phyloP scores from a whole-genome alignment of 345 rosid genomes.

The Syzygium aqueum region DNA sequence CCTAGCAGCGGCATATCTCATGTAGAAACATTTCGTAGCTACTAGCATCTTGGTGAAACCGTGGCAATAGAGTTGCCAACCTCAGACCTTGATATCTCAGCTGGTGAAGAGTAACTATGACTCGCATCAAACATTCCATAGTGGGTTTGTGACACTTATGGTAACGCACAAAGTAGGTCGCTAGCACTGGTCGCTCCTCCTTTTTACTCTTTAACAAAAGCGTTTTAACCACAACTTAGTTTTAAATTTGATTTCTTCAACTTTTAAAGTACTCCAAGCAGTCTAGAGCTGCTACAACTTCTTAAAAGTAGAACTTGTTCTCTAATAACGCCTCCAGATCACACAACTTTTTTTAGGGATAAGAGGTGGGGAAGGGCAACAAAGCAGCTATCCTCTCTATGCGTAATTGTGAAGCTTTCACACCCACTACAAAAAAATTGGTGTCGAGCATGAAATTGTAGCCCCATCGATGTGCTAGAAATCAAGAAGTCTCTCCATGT shows the following conservation, averaged over 20 bases:
- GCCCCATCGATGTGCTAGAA: not conserved
- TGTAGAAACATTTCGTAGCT: not conserved
- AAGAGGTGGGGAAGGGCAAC: not conserved
- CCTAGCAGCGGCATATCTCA: not conserved
- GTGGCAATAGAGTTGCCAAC: accelerated
- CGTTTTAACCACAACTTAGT: not conserved
- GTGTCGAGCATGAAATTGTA: not conserved
- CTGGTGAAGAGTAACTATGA: not conserved
- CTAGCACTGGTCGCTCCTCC: not conserved
- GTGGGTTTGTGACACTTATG: not conserved
- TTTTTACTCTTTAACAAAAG: not conserved
- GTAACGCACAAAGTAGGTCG: not conserved
- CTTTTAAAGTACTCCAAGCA: not conserved
- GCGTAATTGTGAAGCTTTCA: not conserved
- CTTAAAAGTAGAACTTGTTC: not conserved
- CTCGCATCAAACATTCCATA: not conserved
- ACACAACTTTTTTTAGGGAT: not conserved
- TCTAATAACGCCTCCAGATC: not conserved
- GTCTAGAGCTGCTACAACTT: not conserved
- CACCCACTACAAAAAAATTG: not conserved
- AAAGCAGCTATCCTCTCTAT: not conserved
- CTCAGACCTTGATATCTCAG: accelerated
- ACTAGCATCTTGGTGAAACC: not conserved
- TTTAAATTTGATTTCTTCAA: not conserved
- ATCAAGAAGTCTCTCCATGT: not conserved